Base-by-base conservation (phyloP, 106 monocot genomes). In the Triglochin maritima region DNA sequence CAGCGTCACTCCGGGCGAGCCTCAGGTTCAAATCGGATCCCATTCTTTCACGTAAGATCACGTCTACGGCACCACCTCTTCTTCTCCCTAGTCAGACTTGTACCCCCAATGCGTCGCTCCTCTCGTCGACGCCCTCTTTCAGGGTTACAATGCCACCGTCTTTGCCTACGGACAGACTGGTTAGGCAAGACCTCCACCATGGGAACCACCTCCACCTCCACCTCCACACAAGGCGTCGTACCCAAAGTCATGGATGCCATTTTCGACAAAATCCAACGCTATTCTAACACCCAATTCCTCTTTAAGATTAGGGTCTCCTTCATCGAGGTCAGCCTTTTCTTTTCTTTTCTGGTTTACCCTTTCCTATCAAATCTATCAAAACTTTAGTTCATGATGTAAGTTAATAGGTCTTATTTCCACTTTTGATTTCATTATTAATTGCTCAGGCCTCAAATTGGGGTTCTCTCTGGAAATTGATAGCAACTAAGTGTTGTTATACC, bases 81-180 rank as follows among this genome's bases (percentile, higher is more conserved):
- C 82, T 11, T 61, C 86, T 74, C 62, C 88, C 3, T 80, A 56
- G 0, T 75, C 80, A 10, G 54, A 14, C 7, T 73, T 99, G 68
- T n/a, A n/a, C n/a, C n/a, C n/a, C n/a, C n/a, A 99, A 17, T 92
- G 92, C 52, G 82, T 88, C 7, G 69, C 72, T 9, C 98, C 98
- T 10, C 81, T 99, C 0, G 71, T 92, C 13, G 88, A 99, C 51
- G 81, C 98, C 10, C 9, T 99, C 3, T 99, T 99, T 72, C 74
- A 74, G 65, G 98, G 98, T 51, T 99, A 92, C 65, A 99, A 99
- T 66, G 84, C 92, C 10, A 99, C 98, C 11, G 98, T 99, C 13
- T 77, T 99, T 55, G 98, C 98, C 3, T 99, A 99, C 68, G 98
- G 98, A 44, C 98, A 99, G 98, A 99, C 98, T 50, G 98, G 98